Evolutionary conservation across 371 early-diverging fungal genomes (phyloP), one percentile per base, ranked within the genome.

Genomic region (Haplosporangium sp.): DNA sequence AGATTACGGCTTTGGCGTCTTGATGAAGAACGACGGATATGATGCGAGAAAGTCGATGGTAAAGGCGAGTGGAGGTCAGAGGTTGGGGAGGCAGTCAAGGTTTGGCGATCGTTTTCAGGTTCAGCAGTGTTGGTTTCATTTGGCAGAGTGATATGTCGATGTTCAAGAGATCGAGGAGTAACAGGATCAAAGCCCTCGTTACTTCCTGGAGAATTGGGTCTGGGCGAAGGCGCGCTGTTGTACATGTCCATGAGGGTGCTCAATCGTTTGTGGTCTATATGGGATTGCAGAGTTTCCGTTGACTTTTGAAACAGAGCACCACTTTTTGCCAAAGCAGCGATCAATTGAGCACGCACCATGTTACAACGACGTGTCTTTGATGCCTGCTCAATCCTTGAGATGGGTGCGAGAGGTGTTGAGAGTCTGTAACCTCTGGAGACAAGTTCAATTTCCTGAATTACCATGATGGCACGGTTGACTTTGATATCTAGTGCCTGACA

Each of bases 361-460:
- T 79, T 71, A 65, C 92, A 91, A 39, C 89, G 87, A 15, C 88
- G 85, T 37, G 84, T 77, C 50, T 87, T 86, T 17, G 86, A 84
- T 4, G 83, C 84, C 72, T 91, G 92, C 63, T 92, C 92, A 37
- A 92, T 92, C 9, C 92, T 88, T 13, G 90, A 88, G 37, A 90
- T 89, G 6, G 92, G 92, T 7, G 91, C 87, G 2, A 90, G 78
- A 0, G 91, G 91, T 1, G 87, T 88, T 0, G 91, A 90, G 50
- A 92, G 81, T 50, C 92, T 84, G 65, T 92, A 93, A 1, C 93
- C 93, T 39, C 92, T 87, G 19, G 93, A 89, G 3, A 93, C 91
- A 0, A 93, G 85, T 65, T 93, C 93, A 44, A 93, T 90, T 67
- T 93, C 93, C 72, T 91, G 92, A 39, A 93, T 89, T 13, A 88